A percentile compares a stretch with the other conserved stretches of the same genome.
Evolutionary conservation across 1,139 yeast genomes (phyloP).

Genomic region (Geotrichum armillariae): DNA sequence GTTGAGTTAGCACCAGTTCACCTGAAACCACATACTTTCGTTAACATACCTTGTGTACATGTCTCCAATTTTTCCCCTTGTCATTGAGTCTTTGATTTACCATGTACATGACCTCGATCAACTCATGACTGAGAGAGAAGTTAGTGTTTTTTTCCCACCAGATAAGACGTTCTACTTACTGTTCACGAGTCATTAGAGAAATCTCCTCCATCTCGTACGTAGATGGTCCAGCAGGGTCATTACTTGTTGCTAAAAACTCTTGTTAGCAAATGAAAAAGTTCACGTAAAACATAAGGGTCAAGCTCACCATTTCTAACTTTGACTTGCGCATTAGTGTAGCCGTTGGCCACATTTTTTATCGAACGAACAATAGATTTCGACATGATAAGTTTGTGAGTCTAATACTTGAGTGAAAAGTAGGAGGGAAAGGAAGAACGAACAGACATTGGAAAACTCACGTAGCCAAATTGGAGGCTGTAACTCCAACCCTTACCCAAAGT

Average conservation of each 20-base stretch:
- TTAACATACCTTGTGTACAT: conserved; percentile 67
- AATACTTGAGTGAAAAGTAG: neutral
- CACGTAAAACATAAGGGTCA: conserved; percentile 14
- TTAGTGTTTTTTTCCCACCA: too few species aligned
- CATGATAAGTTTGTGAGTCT: conserved; percentile 43
- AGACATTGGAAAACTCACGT: neutral
- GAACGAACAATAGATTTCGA: conserved; percentile 80
- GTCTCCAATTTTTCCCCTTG: conserved; percentile 98
- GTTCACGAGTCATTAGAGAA: conserved; percentile 70
- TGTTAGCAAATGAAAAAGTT: neutral
- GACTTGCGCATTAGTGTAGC: conserved; percentile 84
- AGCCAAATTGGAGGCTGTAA: too few species aligned
- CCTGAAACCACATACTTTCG: neutral
- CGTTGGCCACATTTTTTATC: conserved; percentile 89
- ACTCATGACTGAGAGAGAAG: conserved; percentile 50
- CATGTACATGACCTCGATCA: conserved; percentile 94
- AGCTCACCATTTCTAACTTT: conserved; percentile 75
- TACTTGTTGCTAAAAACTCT: conserved; percentile 67
- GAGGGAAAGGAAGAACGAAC: neutral
- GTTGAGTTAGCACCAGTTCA: neutral
- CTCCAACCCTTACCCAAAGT: too few species aligned
- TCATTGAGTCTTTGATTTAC: conserved; percentile 90
- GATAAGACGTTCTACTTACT: conserved; percentile 24
- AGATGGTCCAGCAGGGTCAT: conserved; percentile 84
- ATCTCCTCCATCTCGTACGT: conserved; percentile 83